phyloP scores from a whole-genome alignment of 345 rosid species.

The Citrus reticulata region DNA sequence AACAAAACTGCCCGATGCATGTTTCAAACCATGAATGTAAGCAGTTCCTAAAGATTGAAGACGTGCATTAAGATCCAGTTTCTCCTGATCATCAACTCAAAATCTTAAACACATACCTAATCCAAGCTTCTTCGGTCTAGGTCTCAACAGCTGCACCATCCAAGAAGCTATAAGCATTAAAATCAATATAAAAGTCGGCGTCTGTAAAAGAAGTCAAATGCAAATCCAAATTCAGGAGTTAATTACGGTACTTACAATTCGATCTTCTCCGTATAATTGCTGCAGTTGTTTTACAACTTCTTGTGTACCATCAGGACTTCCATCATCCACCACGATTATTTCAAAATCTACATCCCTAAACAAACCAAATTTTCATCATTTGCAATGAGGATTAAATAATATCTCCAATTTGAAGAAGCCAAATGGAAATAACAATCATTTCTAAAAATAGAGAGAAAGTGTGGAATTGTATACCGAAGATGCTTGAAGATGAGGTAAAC shows the following conservation, averaged over 20 bases:
- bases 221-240: background rate
- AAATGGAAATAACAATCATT: background rate
- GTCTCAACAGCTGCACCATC: slow-evolving; percentile 68
- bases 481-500: slow-evolving; percentile 93
- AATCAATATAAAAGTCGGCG: background rate
- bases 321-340: slow-evolving; percentile 90
- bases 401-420: background rate
- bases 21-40: slow-evolving; percentile 82
- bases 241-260: slow-evolving; percentile 46
- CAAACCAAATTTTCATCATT: background rate
- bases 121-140: slow-evolving; percentile 90
- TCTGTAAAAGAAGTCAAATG: background rate
- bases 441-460: background rate
- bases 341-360: slow-evolving; percentile 79
- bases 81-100: background rate
- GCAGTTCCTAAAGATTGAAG: slow-evolving; percentile 69
- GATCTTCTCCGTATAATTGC: slow-evolving; percentile 74
- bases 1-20: slow-evolving; percentile 88
- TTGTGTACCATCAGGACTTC: slow-evolving; percentile 97
- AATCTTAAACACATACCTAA: slow-evolving; percentile 48
- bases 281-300: slow-evolving; percentile 82
- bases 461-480: slow-evolving; percentile 44
- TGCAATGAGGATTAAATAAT: background rate
- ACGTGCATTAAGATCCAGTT: slow-evolving; percentile 10
- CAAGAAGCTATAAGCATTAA: slow-evolving; percentile 11